Evolutionary conservation across 257 asterid genomes (phyloP).

Genomic region (Salvia rosmarinus): DNA sequence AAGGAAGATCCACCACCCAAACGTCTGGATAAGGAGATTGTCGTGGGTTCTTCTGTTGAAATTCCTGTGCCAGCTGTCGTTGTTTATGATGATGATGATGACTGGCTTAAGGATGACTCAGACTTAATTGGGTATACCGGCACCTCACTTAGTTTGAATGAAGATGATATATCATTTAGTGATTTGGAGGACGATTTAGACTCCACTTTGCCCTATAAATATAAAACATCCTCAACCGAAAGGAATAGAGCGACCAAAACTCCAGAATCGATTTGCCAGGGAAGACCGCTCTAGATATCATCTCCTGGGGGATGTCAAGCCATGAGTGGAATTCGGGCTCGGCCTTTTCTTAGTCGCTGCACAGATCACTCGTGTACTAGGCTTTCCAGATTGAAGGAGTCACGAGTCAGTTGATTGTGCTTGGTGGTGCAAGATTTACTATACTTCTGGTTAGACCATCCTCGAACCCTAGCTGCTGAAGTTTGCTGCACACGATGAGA

Average conservation of each 20-base stretch:
- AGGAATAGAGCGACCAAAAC: slow-evolving; percentile 41
- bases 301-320: slow-evolving; percentile 27
- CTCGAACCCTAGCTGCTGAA: slow-evolving; percentile 18
- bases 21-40: slow-evolving; percentile 53
- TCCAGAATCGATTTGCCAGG: slow-evolving; percentile 29
- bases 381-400: slow-evolving; percentile 25
- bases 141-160: slow-evolving; percentile 50
- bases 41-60: slow-evolving; percentile 46
- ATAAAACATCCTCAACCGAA: slow-evolving; percentile 41
- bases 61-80: slow-evolving; percentile 33
- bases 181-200: slow-evolving; percentile 92
- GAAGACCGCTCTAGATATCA: slow-evolving; percentile 15
- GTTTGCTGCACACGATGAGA: slow-evolving; percentile 21
- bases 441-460: slow-evolving; percentile 17
- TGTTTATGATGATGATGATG: slow-evolving; percentile 58
- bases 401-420: slow-evolving; percentile 19
- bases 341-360: slow-evolving; percentile 8
- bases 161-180: slow-evolving; percentile 94
- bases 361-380: slow-evolving; percentile 16
- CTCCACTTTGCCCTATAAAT: slow-evolving; percentile 55
- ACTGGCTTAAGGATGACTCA: slow-evolving; percentile 79
- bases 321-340: slow-evolving; percentile 21
- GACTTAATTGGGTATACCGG: slow-evolving; percentile 69
- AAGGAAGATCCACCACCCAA: slow-evolving; percentile 57
- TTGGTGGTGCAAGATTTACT: slow-evolving; percentile 8